Evolutionary conservation across 495 filamentous ascomycete species (phyloP), one percentile per base, ranked within the genome.

Genomic region (Penicillium paradoxum): DNA sequence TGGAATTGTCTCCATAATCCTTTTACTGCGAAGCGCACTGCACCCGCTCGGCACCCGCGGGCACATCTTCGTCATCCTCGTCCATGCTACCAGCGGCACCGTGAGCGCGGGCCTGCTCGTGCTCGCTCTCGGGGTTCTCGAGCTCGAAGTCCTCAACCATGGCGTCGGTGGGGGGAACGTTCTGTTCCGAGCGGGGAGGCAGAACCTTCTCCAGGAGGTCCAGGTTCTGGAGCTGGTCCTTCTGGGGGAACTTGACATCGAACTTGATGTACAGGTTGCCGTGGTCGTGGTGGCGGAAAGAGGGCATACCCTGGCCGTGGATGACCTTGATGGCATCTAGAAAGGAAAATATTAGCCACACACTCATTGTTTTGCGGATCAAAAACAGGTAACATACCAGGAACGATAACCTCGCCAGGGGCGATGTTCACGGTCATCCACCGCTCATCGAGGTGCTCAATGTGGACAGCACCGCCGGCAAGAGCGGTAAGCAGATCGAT

Each of bases 261-360:
- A 99, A 99, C 69, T 95, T 90, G 66, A 97, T 88, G 74, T 93
- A 99, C 54, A 99, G 83, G 73, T 97, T 99, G 55, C 93, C 93
- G 67, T 80, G 85, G 73, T 96, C 89, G 73, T 99, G 95, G 70
- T 97, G 95, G 54, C 95, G 86, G 73, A 83, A 87, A 0, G 95
- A 96, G 33, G 93, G 93, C 93, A 99, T 99, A 74, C 93, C 93
- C 72, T 99, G 95, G 47, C 91, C 91, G 56, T 87, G 87, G 63
- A 99, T 88, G 71, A 95, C 86, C 80, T 97, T 99, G 62, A 97
- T 83, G 37, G 85, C 73, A 60, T 88, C 93, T 97, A n/a, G 52
- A 32, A 47, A 56, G 53, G 22, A 7, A n/a, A 18, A 25, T 18
- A 25, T 54, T 67, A 68, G 51, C 17, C 37, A 45, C 49, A 22